Base-by-base conservation (phyloP, 257 asterid genomes). In the Oldenlandia corymbosa region DNA sequence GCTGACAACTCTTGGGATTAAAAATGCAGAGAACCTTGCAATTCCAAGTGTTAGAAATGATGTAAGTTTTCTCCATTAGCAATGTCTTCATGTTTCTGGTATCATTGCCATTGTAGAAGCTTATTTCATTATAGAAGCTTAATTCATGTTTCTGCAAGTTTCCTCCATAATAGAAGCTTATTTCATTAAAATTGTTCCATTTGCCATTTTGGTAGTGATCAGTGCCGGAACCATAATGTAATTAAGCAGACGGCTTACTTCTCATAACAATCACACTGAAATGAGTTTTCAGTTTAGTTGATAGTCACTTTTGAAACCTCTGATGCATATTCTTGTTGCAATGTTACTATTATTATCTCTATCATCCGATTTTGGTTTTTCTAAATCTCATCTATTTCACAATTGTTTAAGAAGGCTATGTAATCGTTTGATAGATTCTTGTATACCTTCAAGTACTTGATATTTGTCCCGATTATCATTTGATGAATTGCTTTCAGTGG, bases 21-120 rank as follows among this genome's bases (percentile, higher is more conserved):
- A 89, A 71, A 92, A 89, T 1, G 96, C 99, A 1, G 97, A 92
- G 81, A 85, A 79, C 62, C 95, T 92, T 68, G 99, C 94, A 54
- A 87, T 92, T 75, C 96, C 99, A 42, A 92, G 97, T 73, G 82
- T 78, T 62, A 62, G 99, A 77, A 89, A 89, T 65, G 99, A 92
- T 79, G 99, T 92, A 85, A 79, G 90, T 73, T 58, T 65, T 60
- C 9, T 52, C 42, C 63, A 48, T 66, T 55, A 60, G 18, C 58
- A 28, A 42, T 24, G 69, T 10, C 1, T 66, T 41, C 43, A 45
- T 28, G 7, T 2, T 34, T 4, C 39, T 34, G 39, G 5, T 20
- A 28, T n/a, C n/a, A n/a, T n/a, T n/a, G n/a, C n/a, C 18, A 11
- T 26, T 18, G 23, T 28, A 14, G 64, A 66, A 56, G 11, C 57